These are phyloP conservation scores for Withania somnifera DNA, from an alignment of 305 asterid genomes.

Conservation along the genomic window DNA sequence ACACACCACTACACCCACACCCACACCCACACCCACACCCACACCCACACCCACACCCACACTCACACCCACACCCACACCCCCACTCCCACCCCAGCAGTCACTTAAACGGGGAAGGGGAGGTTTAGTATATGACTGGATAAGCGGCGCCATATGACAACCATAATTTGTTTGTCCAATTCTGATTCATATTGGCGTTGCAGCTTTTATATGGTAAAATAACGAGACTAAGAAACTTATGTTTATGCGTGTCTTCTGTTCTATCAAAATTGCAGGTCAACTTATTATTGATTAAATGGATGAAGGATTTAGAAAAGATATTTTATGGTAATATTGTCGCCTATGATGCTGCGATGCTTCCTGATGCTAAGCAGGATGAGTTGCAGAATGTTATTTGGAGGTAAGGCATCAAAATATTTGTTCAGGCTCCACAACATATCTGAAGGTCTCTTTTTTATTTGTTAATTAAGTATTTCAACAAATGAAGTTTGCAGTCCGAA, in stretches of 20 bases:
- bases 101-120: background rate
- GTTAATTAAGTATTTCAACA: background rate
- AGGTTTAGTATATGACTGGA: background rate
- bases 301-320: constrained; percentile 16
- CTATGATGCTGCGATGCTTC: constrained; percentile 18
- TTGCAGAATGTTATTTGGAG: constrained; percentile 20
- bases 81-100: no score
- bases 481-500: background rate
- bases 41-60: background rate
- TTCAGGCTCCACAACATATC: background rate
- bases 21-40: background rate
- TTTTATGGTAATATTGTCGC: constrained; percentile 20
- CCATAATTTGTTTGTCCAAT: background rate
- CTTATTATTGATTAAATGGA: constrained; percentile 17
- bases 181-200: background rate
- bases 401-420: background rate
- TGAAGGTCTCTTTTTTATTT: background rate
- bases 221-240: background rate
- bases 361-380: constrained; percentile 19
- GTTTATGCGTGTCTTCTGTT: background rate
- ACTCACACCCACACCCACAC: background rate
- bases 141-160: background rate
- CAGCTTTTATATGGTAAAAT: background rate
- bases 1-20: no score
- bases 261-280: constrained; percentile 11